A percentile compares a stretch with the other conserved stretches of the same genome.
These are phyloP conservation scores for Penicillium macrosclerotiorum DNA, from an alignment of 495 filamentous ascomycete genomes.

Conservation along the genomic window DNA sequence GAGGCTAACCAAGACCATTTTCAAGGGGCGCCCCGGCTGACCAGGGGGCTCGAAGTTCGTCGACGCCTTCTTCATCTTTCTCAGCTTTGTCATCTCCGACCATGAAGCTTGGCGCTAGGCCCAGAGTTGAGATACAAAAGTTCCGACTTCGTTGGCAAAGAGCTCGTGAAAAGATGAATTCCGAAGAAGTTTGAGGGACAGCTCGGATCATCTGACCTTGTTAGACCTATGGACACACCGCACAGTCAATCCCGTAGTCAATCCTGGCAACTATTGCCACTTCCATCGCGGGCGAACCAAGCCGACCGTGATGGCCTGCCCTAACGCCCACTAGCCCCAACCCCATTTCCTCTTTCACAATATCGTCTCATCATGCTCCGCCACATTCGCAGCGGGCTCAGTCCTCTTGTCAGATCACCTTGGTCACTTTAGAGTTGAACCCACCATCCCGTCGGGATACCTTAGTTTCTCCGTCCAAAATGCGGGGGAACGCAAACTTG, in stretches of 20 bases:
- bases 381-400: background rate
- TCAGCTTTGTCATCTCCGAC: no score
- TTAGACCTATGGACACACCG: no score
- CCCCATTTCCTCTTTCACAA: background rate
- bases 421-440: slow-evolving; percentile 24
- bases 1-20: slow-evolving; percentile 1
- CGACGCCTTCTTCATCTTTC: no score
- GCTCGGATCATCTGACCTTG: no score
- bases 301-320: no score
- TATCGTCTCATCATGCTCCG: background rate
- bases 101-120: no score
- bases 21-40: background rate
- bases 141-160: no score
- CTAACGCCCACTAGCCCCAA: background rate
- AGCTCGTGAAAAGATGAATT: no score
- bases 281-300: background rate
- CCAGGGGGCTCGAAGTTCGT: background rate
- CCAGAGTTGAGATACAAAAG: no score
- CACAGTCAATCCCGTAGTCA: no score
- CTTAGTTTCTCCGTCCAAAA: slow-evolving; percentile 16
- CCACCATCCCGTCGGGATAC: slow-evolving; percentile 2
- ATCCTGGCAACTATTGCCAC: no score
- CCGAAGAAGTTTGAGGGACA: no score
- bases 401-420: background rate
- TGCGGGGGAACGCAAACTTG: slow-evolving; percentile 26